These are phyloP conservation scores for Oropetium thomaeum DNA, from an alignment of 176 grass and related monocot species.

Conservation along the genomic window DNA sequence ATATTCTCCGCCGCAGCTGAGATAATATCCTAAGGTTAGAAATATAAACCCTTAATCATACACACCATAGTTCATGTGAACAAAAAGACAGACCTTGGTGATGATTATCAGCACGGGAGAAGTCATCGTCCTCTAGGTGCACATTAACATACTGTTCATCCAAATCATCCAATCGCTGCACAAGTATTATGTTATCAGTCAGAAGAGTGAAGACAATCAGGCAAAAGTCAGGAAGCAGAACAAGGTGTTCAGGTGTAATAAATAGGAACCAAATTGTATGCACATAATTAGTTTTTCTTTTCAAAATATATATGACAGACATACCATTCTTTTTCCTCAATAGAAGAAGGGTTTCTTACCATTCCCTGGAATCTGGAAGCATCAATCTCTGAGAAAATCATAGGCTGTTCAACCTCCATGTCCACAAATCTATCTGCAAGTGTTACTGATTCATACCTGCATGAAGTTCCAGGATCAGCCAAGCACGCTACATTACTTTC, in stretches of 20 bases:
- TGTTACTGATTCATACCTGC: slow-evolving; percentile 88
- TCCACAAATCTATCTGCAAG: slow-evolving; percentile 54
- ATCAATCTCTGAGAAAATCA: slow-evolving; percentile 44
- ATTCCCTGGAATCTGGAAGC: slow-evolving; percentile 56
- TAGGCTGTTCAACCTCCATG: slow-evolving; percentile 61
- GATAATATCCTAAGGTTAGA: slow-evolving; percentile 24
- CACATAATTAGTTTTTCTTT: background rate
- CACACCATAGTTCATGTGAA: background rate
- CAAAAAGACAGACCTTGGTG: slow-evolving; percentile 72
- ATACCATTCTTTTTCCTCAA: background rate
- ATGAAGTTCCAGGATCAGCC: slow-evolving; percentile 26
- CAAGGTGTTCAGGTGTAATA: background rate
- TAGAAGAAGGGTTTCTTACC: slow-evolving; percentile 50
- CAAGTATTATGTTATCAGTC: slow-evolving; percentile 11
- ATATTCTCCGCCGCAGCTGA: slow-evolving; percentile 70
- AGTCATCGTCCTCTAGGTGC: slow-evolving; percentile 55
- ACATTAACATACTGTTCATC: slow-evolving; percentile 85
- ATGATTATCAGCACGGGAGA: slow-evolving; percentile 34
- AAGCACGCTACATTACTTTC: background rate
- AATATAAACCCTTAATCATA: slow-evolving; percentile 10
- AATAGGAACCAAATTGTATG: background rate
- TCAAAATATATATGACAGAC: slow-evolving; percentile 16
- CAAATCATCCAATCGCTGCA: slow-evolving; percentile 79
- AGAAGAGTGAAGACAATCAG: background rate
- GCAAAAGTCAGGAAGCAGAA: slow-evolving; percentile 5